A percentile compares a stretch with the other conserved stretches of the same genome.
These are phyloP conservation scores for Sonneratia caseolaris DNA, from an alignment of 345 rosid species.

Conservation along the genomic window DNA sequence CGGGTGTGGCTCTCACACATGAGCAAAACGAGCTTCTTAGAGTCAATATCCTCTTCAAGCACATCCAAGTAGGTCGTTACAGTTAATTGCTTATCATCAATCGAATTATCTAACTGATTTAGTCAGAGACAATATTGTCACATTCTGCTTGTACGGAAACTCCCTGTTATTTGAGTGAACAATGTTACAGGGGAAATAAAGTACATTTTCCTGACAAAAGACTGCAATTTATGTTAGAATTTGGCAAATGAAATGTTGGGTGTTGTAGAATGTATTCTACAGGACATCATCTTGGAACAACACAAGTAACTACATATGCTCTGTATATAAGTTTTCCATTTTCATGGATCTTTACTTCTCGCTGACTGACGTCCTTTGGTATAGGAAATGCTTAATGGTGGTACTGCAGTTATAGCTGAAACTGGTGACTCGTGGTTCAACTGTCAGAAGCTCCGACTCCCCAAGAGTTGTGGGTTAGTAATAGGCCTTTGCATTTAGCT, in stretches of 20 bases:
- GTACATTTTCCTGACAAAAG: neutral
- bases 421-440: too few species aligned
- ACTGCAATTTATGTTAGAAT: too few species aligned
- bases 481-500: neutral
- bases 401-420: too few species aligned
- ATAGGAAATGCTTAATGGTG: too few species aligned
- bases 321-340: neutral
- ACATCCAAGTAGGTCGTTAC: conserved; percentile 47
- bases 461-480: too few species aligned
- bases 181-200: neutral
- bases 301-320: neutral
- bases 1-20: conserved; percentile 39
- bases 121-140: neutral
- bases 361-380: too few species aligned
- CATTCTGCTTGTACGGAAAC: neutral
- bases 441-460: too few species aligned
- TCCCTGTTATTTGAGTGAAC: neutral
- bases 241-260: too few species aligned
- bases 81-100: neutral
- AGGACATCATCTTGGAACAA: too few species aligned
- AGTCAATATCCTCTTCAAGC: conserved; percentile 60
- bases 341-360: too few species aligned
- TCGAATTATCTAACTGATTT: neutral
- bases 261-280: too few species aligned
- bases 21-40: conserved; percentile 49